A percentile compares a stretch with the other conserved stretches of the same genome.
phyloP scores from a whole-genome alignment of 1,284 basidiomycete genomes.

The Pseudozyma sp. region DNA sequence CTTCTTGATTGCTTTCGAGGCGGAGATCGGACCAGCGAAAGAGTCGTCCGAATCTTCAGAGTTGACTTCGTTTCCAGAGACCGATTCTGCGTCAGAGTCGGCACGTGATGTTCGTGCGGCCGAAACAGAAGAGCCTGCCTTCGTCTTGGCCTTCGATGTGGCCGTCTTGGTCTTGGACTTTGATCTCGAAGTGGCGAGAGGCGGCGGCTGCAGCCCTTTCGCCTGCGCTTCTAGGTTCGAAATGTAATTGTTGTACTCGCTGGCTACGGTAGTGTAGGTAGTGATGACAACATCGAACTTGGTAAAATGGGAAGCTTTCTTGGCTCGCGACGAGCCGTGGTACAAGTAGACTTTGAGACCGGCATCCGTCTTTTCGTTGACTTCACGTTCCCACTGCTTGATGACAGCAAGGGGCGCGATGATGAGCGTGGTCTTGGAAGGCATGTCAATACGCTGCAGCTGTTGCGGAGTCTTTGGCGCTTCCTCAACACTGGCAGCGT shows the following conservation, averaged over 20 bases:
- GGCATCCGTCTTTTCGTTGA: slow-evolving; percentile 77
- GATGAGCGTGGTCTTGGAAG: slow-evolving; percentile 58
- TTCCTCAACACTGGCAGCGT: slow-evolving; percentile 4
- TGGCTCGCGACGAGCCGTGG: slow-evolving; percentile 59
- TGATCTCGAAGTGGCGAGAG: slow-evolving; percentile 11
- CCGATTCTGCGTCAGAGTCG: slow-evolving; percentile 45
- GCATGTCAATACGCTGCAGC: slow-evolving; percentile 28
- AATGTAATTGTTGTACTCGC: slow-evolving; percentile 51
- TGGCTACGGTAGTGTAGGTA: slow-evolving; percentile 61
- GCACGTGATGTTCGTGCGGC: slow-evolving; percentile 4
- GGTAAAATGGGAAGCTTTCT: slow-evolving; percentile 38
- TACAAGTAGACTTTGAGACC: slow-evolving; percentile 62
- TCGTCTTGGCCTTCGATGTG: slow-evolving; percentile 12
- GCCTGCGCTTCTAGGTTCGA: slow-evolving; percentile 29
- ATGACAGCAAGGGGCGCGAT: slow-evolving; percentile 76
- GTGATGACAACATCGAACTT: slow-evolving; percentile 65
- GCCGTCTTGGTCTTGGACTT: slow-evolving; percentile 17
- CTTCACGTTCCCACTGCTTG: slow-evolving; percentile 90
- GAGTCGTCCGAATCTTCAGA: slow-evolving; percentile 69
- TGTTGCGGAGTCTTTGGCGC: slow-evolving; percentile 10
- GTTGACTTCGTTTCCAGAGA: slow-evolving; percentile 53
- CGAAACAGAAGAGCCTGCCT: not conserved
- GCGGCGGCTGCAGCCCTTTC: slow-evolving; percentile 17
- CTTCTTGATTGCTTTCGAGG: slow-evolving; percentile 71
- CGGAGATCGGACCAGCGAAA: slow-evolving; percentile 8